A percentile compares a stretch with the other conserved stretches of the same genome.
Evolutionary conservation across 805 yeast genomes (phyloP).

Genomic region (Candida easanensis): DNA sequence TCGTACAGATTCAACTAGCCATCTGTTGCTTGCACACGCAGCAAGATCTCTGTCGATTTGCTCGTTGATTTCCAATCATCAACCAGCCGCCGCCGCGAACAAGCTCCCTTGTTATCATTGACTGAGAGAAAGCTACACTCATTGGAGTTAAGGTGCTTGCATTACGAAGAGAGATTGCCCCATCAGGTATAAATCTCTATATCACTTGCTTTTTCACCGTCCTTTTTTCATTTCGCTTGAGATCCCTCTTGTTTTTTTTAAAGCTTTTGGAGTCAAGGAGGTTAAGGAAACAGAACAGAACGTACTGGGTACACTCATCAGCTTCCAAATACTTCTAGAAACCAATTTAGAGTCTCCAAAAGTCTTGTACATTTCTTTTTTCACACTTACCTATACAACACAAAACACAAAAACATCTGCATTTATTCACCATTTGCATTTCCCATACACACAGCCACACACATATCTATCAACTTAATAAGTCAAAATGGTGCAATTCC

Average conservation of each 20-base stretch:
- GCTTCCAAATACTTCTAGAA: not conserved
- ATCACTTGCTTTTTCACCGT: not conserved
- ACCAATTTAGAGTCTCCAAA: not conserved
- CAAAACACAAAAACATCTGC: not conserved
- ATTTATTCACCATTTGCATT: not conserved
- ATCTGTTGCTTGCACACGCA: not conserved
- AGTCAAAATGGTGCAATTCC: conserved; percentile 50
- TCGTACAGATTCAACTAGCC: not conserved
- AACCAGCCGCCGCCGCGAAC: not conserved
- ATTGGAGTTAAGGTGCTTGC: not conserved
- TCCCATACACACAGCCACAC: no score
- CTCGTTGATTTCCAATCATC: not conserved
- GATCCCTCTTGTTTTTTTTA: not conserved
- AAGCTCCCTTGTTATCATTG: not conserved
- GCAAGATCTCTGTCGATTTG: not conserved
- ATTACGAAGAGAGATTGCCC: not conserved
- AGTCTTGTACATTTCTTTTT: not conserved
- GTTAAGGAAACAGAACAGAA: not conserved
- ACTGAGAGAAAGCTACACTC: not conserved
- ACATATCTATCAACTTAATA: not conserved
- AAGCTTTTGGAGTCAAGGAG: not conserved
- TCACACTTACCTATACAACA: not conserved
- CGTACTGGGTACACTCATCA: not conserved
- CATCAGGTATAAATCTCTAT: not conserved
- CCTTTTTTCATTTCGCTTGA: conserved; percentile 1